Evolutionary conservation across 1,139 yeast species (phyloP).

Genomic region (Arxiozyma bovina): DNA sequence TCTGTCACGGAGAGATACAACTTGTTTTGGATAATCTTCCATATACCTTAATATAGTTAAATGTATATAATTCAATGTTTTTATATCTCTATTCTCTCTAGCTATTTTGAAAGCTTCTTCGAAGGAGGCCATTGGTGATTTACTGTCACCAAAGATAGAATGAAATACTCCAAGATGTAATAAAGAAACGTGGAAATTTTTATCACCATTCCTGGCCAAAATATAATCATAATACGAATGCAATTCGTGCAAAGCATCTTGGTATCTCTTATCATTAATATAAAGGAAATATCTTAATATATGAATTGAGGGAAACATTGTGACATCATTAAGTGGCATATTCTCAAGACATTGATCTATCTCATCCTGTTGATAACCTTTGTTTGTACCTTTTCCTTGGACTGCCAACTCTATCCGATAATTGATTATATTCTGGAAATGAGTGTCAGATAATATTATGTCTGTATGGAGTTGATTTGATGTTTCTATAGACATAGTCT

Average conservation of each 20-base stretch:
- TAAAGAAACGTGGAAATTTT: slow-evolving; percentile 58
- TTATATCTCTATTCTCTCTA: slow-evolving; percentile 69
- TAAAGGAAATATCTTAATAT: slow-evolving; percentile 59
- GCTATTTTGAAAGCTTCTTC: slow-evolving; percentile 87
- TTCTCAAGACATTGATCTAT: slow-evolving; percentile 32
- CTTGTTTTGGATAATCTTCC: slow-evolving; percentile 54
- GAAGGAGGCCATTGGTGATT: slow-evolving; percentile 69
- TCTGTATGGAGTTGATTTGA: background rate
- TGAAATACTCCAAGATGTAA: slow-evolving; percentile 71
- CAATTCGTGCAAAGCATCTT: slow-evolving; percentile 59
- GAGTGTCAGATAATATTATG: slow-evolving; percentile 7
- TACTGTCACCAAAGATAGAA: slow-evolving; percentile 64
- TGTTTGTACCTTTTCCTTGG: background rate
- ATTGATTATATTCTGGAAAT: slow-evolving; percentile 17
- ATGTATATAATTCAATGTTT: slow-evolving; percentile 65
- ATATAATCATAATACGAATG: slow-evolving; percentile 84
- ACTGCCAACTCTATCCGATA: slow-evolving; percentile 10
- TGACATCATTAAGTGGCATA: slow-evolving; percentile 46
- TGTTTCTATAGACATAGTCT: background rate
- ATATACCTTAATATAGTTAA: slow-evolving; percentile 73
- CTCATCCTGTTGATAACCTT: background rate
- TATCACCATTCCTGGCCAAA: slow-evolving; percentile 41
- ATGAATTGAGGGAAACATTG: slow-evolving; percentile 53
- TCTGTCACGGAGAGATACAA: slow-evolving; percentile 36
- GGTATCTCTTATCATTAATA: slow-evolving; percentile 56